Evolutionary conservation across 2,329 filamentous ascomycete species (phyloP).

Genomic region (Pyrenochaeta sp.): DNA sequence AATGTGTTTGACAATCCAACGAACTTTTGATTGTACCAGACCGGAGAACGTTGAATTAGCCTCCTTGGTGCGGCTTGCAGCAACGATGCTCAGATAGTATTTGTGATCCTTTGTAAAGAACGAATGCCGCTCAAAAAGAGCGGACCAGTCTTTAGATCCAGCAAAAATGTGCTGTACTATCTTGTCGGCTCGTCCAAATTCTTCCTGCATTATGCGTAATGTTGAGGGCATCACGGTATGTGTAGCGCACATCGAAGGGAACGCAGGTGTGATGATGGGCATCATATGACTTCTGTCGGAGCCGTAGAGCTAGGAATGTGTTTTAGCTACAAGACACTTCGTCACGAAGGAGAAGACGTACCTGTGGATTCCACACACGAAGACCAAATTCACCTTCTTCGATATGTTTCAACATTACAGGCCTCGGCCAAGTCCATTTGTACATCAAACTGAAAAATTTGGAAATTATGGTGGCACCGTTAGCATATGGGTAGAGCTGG

Average conservation of each 20-base stretch:
- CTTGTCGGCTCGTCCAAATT: slow-evolving; percentile 79
- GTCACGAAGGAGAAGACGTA: slow-evolving; percentile 50
- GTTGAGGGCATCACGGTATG: slow-evolving; percentile 92
- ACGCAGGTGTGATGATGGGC: slow-evolving; percentile 97
- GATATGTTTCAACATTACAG: slow-evolving; percentile 88
- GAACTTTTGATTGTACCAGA: slow-evolving; percentile 90
- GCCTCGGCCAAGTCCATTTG: slow-evolving; percentile 92
- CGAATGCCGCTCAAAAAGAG: slow-evolving; percentile 86
- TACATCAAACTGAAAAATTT: slow-evolving; percentile 96
- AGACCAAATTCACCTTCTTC: slow-evolving; percentile 83
- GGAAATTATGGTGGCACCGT: slow-evolving; percentile 84
- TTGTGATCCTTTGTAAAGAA: slow-evolving; percentile 96
- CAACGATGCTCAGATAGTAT: slow-evolving; percentile 90
- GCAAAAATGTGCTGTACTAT: slow-evolving; percentile 82
- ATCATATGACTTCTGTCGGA: slow-evolving; percentile 88
- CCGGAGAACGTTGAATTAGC: slow-evolving; percentile 89
- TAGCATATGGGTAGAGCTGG: slow-evolving; percentile 93
- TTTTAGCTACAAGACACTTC: slow-evolving; percentile 20
- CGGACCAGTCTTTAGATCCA: slow-evolving; percentile 82
- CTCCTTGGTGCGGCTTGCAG: slow-evolving; percentile 83
- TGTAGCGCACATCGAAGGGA: slow-evolving; percentile 97
- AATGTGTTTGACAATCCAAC: slow-evolving; percentile 82
- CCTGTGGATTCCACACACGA: slow-evolving; percentile 93
- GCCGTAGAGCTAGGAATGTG: slow-evolving; percentile 70
- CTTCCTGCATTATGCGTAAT: slow-evolving; percentile 81